phyloP scores from a whole-genome alignment of 2,329 filamentous ascomycete species.

The Gnomoniopsis sp. region DNA sequence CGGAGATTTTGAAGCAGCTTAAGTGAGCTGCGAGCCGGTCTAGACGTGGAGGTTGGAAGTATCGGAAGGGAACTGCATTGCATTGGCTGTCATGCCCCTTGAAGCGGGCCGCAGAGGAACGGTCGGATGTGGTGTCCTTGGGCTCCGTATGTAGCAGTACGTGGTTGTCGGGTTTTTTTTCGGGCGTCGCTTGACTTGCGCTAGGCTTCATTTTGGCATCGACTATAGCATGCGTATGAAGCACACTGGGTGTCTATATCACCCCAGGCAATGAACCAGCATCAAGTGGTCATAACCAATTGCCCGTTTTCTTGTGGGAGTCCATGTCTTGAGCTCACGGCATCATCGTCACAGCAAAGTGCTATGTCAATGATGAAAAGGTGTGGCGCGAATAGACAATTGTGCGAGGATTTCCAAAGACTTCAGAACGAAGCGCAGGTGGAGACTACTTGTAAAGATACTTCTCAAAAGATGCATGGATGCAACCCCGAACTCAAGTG shows the following conservation, averaged over 20 bases:
- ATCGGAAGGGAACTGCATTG: neutral
- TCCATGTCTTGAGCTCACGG: neutral
- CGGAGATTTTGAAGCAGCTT: slow-evolving; percentile 62
- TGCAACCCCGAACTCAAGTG: too few species aligned
- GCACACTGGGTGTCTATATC: neutral
- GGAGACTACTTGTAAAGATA: too few species aligned
- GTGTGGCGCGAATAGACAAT: too few species aligned
- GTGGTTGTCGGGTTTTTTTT: neutral
- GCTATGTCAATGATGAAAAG: too few species aligned
- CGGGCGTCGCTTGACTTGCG: neutral
- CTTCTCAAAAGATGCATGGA: too few species aligned
- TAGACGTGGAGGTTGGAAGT: neutral
- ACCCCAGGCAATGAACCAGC: neutral
- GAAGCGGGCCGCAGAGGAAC: neutral
- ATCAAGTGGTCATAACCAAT: neutral
- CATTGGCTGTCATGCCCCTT: neutral
- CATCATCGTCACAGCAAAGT: too few species aligned
- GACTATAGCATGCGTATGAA: neutral
- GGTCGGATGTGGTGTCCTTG: neutral
- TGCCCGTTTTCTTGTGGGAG: neutral
- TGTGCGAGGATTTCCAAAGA: too few species aligned
- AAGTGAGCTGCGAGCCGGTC: slow-evolving; percentile 35
- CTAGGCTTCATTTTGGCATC: neutral
- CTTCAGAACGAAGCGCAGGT: too few species aligned
- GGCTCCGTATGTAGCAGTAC: neutral